Conservation (phyloP, 257 asterid genomes). For the Datura wrightii region DNA sequence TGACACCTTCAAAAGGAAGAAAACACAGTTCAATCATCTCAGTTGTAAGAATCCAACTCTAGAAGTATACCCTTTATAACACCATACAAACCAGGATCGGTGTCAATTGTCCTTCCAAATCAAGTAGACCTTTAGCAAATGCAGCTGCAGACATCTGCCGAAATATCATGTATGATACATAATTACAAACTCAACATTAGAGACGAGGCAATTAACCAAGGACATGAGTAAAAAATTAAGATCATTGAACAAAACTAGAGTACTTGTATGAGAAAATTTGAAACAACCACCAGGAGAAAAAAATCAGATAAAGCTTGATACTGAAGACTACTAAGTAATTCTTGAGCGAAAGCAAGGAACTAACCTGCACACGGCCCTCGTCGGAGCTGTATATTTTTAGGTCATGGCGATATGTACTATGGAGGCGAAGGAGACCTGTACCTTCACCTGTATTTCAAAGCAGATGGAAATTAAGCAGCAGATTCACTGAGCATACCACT, state of each 20-base stretch:
- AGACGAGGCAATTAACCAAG: background rate
- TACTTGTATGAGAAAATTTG: constrained; percentile 25
- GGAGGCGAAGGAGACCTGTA: constrained; percentile 97
- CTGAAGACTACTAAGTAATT: background rate
- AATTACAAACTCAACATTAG: constrained; percentile 5
- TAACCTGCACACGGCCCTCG: constrained; percentile 99
- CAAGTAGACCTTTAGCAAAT: constrained; percentile 97
- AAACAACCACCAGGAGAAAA: constrained; percentile 18
- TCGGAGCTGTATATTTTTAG: constrained; percentile 95
- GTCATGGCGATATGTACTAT: constrained; percentile 97
- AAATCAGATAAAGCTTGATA: background rate
- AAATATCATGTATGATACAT: background rate
- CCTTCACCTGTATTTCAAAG: constrained; percentile 80
- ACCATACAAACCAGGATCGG: constrained; percentile 83
- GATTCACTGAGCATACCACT: constrained; percentile 16
- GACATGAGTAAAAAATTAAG: constrained; percentile 28
- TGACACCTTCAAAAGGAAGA: constrained; percentile 66
- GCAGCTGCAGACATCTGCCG: constrained; percentile 99
- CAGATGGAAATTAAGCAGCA: constrained; percentile 29
- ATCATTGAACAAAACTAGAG: background rate
- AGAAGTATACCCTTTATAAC: constrained; percentile 26
- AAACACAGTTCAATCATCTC: background rate
- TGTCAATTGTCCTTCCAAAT: constrained; percentile 95
- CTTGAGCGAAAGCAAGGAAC: background rate
- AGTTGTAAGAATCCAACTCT: constrained; percentile 9